Base-by-base conservation (phyloP, 2,329 filamentous ascomycete genomes). In the Xylaria sp. region DNA sequence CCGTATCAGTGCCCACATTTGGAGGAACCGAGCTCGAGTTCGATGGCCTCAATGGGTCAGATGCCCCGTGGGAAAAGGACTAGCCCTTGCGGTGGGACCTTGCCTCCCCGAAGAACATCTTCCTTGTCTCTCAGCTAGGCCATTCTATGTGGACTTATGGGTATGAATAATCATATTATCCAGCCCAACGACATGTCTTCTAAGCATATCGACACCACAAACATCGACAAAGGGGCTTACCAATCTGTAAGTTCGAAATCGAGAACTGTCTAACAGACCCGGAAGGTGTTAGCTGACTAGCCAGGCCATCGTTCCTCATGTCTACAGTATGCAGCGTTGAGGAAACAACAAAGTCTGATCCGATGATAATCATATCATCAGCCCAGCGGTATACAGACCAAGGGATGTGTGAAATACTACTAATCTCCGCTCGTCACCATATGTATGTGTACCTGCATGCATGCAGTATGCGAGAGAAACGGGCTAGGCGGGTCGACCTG, bases 381-480 rank as follows among this genome's bases (percentile, higher is more conserved):
- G 56, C 60, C 61, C 10, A 56, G 39, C 46, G 4, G 51, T 55
- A 46, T 39, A 68, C 28, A 20, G 28, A 57, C 49, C 48, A 58
- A 52, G 66, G 69, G 25, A 49, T 28, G 56, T 62, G 58, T 51
- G 52, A 48, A 25, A 63, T 46, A 54, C 57, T 43, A 58, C 63
- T 52, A 31, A 62, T 65, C 52, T 55, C 60, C 41, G 43, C 51
- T 31, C 28, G 36, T 66, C 33, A 28, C 52, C 12, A 57, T 65
- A 46, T 57, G 51, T 49, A 43, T 48, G 58, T 58, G 69, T 71
- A 71, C 69, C 69, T 71, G 67, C 69, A 71, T 71, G 69, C 69
- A 71, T 71, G 55, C 51, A 59, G 43, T 52, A 33, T 66, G 59
- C 39, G 36, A 36, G 46, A 41, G 43, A 54, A 41, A 55, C 51